Evolutionary conservation across 1,284 basidiomycete species (phyloP).

Genomic region (Ustilago nuda): DNA sequence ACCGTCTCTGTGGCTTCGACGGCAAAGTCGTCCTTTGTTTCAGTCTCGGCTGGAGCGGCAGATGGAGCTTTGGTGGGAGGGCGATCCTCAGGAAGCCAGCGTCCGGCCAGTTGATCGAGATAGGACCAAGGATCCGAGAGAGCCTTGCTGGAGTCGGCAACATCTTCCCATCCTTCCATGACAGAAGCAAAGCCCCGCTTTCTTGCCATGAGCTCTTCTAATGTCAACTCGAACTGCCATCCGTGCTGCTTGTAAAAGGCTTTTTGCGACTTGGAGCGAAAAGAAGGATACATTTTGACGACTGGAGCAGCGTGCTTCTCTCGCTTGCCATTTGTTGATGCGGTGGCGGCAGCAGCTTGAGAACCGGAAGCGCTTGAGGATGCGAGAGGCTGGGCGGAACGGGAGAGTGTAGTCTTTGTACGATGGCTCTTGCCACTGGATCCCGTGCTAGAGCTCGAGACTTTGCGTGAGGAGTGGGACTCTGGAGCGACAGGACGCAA

Average conservation of each 20-base stretch:
- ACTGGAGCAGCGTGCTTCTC: constrained; percentile 63
- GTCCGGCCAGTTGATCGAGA: constrained; percentile 55
- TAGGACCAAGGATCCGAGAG: constrained; percentile 57
- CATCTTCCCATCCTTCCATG: constrained; percentile 35
- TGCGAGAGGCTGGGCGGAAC: constrained; percentile 23
- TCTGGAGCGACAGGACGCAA: constrained; percentile 20
- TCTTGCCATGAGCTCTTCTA: constrained; percentile 59
- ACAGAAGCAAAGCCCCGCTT: constrained; percentile 27
- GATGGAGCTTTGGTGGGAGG: neutral
- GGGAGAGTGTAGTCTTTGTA: constrained; percentile 46
- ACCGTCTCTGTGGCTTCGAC: constrained; percentile 39
- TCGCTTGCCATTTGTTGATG: constrained; percentile 21
- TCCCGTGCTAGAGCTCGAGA: constrained; percentile 20
- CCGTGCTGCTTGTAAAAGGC: constrained; percentile 40
- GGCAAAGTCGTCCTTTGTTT: neutral
- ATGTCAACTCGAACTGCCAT: constrained; percentile 50
- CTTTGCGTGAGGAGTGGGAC: constrained; percentile 17
- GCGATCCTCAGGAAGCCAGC: constrained; percentile 53
- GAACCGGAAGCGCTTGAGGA: constrained; percentile 19
- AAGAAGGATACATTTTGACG: constrained; percentile 56
- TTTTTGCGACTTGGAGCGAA: constrained; percentile 24
- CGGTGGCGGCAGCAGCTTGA: constrained; percentile 8
- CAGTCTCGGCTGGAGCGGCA: neutral
- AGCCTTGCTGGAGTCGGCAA: constrained; percentile 10
- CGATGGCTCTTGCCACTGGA: constrained; percentile 29